Conservation (phyloP, 1,139 yeast species). For the Nakaseomyces delphensis region DNA sequence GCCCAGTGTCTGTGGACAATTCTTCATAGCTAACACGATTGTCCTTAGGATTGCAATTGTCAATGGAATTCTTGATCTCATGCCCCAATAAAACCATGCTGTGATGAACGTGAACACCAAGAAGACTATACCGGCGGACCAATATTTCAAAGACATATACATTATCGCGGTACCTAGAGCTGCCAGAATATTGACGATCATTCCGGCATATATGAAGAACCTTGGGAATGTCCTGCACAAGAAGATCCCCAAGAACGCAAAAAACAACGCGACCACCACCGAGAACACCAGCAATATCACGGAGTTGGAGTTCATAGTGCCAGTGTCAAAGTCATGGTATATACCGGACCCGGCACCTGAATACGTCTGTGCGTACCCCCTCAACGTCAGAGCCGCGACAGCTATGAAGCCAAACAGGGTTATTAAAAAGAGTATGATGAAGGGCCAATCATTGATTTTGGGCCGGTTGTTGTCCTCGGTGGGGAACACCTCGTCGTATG, state of each 20-base stretch:
- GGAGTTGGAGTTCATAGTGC: conserved; percentile 66
- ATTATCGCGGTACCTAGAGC: conserved; percentile 72
- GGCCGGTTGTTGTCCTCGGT: conserved; percentile 44
- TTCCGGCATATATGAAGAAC: conserved; percentile 60
- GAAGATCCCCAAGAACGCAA: conserved; percentile 48
- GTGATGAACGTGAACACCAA: conserved; percentile 54
- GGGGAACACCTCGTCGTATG: conserved; percentile 42
- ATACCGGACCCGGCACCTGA: conserved; percentile 58
- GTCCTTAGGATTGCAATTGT: conserved; percentile 68
- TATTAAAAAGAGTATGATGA: conserved; percentile 51
- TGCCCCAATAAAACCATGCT: conserved; percentile 66
- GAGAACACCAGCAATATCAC: conserved; percentile 62
- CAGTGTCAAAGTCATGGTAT: conserved; percentile 44
- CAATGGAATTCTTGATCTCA: conserved; percentile 60
- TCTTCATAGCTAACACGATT: conserved; percentile 66
- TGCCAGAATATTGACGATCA: conserved; percentile 55
- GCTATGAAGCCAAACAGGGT: conserved; percentile 64
- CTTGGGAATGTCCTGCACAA: conserved; percentile 59
- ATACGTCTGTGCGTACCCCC: conserved; percentile 51
- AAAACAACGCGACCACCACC: conserved; percentile 50
- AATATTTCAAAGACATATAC: conserved; percentile 55
- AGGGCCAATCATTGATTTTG: conserved; percentile 64
- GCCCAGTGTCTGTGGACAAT: conserved; percentile 59
- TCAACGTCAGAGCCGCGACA: conserved; percentile 58
- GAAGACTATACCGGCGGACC: conserved; percentile 73